Conservation (phyloP, 306 rosid species). For the Cicer judaicum region DNA sequence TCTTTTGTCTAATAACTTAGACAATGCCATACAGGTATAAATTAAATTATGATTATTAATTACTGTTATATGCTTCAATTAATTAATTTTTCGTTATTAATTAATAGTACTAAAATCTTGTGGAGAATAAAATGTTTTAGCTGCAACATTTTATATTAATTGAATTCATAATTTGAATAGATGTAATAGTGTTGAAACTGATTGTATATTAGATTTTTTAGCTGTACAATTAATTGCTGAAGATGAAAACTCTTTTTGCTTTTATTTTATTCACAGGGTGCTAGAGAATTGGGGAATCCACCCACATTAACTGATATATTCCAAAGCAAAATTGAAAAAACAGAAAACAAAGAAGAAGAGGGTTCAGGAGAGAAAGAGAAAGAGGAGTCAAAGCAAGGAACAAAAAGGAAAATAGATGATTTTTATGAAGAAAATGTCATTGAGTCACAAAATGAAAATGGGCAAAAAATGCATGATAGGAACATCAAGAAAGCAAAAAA, state of each 20-base stretch:
- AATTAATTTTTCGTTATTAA: not conserved
- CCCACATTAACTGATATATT: slow-evolving; percentile 85
- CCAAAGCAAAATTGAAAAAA: slow-evolving; percentile 53
- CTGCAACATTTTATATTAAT: not conserved
- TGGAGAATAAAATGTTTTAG: not conserved
- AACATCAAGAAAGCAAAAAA: slow-evolving; percentile 83
- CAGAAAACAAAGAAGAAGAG: slow-evolving; percentile 55
- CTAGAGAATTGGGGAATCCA: slow-evolving; percentile 75
- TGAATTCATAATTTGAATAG: not conserved
- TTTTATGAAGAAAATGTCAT: slow-evolving; percentile 55
- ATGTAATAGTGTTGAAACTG: not conserved
- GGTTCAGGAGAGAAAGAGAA: slow-evolving; percentile 44
- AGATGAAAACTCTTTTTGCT: not conserved
- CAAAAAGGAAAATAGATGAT: slow-evolving; percentile 76
- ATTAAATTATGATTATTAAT: not conserved
- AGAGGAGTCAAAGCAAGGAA: slow-evolving; percentile 58
- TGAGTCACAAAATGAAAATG: slow-evolving; percentile 51
- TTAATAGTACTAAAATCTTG: not conserved
- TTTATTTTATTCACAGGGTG: slow-evolving; percentile 57
- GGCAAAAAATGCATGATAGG: slow-evolving; percentile 48
- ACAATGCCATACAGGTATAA: slow-evolving; percentile 78
- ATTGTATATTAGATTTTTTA: not conserved
- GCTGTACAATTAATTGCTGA: not conserved
- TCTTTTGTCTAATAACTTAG: slow-evolving; percentile 76
- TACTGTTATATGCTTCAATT: not conserved